Evolutionary conservation across 2,329 filamentous ascomycete species (phyloP).

Genomic region (Eutypa lata): DNA sequence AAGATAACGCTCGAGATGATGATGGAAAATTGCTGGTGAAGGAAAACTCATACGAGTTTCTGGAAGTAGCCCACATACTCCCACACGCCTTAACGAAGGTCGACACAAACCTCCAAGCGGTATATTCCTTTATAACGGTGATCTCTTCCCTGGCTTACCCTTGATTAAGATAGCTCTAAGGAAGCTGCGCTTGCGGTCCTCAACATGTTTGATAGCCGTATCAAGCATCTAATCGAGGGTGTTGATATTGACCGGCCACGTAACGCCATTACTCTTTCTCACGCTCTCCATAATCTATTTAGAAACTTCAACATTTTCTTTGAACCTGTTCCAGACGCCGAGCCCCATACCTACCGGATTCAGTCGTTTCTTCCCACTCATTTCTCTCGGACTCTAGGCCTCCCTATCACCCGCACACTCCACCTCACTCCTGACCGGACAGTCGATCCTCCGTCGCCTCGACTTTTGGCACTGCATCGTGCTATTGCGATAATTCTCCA

Average conservation of each 20-base stretch:
- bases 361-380: constrained; percentile 15
- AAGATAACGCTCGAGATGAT: constrained; percentile 20
- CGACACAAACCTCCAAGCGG: constrained; percentile 6
- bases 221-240: constrained; percentile 34
- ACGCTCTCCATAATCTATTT: constrained; percentile 25
- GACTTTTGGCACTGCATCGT: constrained; percentile 30
- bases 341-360: constrained; percentile 25
- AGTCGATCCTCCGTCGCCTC: constrained; percentile 29
- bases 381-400: constrained; percentile 2
- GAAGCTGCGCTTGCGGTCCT: constrained; percentile 34
- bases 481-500: constrained; percentile 32
- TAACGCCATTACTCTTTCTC: constrained; percentile 35
- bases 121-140: constrained; percentile 1
- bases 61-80: constrained; percentile 24
- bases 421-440: constrained; percentile 16
- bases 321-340: constrained; percentile 16
- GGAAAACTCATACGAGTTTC: not conserved
- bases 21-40: constrained; percentile 16
- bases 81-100: constrained; percentile 12
- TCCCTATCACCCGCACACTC: constrained; percentile 28
- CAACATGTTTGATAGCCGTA: constrained; percentile 38
- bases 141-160: no score
- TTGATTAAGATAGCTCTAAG: constrained; percentile 20
- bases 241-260: constrained; percentile 35
- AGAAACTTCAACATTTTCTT: constrained; percentile 30